Evolutionary conservation across 805 yeast species (phyloP).

Genomic region (Saccharomycopsis oosterbeekiorum): DNA sequence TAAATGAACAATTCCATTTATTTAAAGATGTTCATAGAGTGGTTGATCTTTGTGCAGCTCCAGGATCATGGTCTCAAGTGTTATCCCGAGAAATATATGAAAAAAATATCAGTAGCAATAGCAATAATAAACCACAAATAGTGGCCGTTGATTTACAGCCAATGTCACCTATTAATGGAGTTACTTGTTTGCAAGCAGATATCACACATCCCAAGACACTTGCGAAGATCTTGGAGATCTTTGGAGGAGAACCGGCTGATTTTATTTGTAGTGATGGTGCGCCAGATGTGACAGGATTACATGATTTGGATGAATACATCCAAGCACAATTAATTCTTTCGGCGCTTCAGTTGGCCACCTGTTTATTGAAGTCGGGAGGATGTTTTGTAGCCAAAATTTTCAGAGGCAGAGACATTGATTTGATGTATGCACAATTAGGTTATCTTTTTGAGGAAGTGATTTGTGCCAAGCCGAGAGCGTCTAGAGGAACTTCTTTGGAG

Average conservation of each 20-base stretch:
- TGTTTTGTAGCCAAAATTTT: slow-evolving; percentile 92
- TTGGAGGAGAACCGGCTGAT: slow-evolving; percentile 91
- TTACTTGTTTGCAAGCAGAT: slow-evolving; percentile 87
- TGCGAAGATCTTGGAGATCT: slow-evolving; percentile 59
- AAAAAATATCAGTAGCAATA: slow-evolving; percentile 26
- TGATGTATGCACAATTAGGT: slow-evolving; percentile 87
- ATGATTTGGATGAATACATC: slow-evolving; percentile 92
- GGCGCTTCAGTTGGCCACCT: slow-evolving; percentile 86
- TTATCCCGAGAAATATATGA: slow-evolving; percentile 58
- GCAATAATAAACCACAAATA: slow-evolving; percentile 46
- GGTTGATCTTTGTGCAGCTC: slow-evolving; percentile 97
- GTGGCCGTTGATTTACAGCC: slow-evolving; percentile 96
- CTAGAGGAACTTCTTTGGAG: slow-evolving; percentile 90
- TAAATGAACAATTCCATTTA: slow-evolving; percentile 82
- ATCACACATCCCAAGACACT: slow-evolving; percentile 93
- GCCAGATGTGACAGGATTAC: slow-evolving; percentile 96
- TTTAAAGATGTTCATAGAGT: slow-evolving; percentile 66
- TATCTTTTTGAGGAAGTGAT: slow-evolving; percentile 75
- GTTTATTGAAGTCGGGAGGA: slow-evolving; percentile 83
- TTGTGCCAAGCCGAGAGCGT: slow-evolving; percentile 94
- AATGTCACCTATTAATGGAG: slow-evolving; percentile 92
- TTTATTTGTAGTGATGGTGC: slow-evolving; percentile 97
- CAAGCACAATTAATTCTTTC: slow-evolving; percentile 91
- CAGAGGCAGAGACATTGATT: slow-evolving; percentile 91
- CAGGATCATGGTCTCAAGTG: slow-evolving; percentile 98